These are phyloP conservation scores for Casuarina cunninghamiana DNA, from an alignment of 306 rosid genomes.

Conservation along the genomic window DNA sequence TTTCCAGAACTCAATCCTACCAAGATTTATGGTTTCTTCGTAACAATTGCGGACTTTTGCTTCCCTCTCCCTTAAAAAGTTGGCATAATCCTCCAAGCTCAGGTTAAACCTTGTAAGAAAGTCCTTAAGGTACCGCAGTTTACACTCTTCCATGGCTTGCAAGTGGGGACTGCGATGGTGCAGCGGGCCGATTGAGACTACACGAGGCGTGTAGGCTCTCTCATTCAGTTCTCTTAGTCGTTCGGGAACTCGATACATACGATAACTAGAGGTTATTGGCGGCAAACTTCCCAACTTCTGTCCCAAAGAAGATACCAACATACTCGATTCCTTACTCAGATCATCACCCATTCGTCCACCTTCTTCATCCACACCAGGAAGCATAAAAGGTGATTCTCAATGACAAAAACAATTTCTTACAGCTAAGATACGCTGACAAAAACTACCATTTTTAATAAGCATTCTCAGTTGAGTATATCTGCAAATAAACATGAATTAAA, in stretches of 20 bases:
- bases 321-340: too few species aligned
- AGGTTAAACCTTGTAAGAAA: not conserved
- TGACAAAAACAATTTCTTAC: too few species aligned
- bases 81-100: not conserved
- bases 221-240: not conserved
- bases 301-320: not conserved
- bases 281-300: conserved; percentile 3
- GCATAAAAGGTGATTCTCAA: too few species aligned
- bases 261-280: not conserved
- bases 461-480: too few species aligned
- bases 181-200: conserved; percentile 14
- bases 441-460: too few species aligned
- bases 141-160: conserved; percentile 1
- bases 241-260: conserved; percentile 11
- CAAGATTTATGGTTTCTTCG: not conserved
- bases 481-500: too few species aligned
- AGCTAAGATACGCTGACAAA: too few species aligned
- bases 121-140: not conserved
- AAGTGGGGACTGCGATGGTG: not conserved
- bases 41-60: not conserved
- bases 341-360: not conserved
- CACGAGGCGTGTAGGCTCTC: conserved; percentile 8
- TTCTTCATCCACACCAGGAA: too few species aligned
- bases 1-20: not conserved
- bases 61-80: conserved; percentile 1